phyloP scores from a whole-genome alignment of 257 asterid genomes.

The Salvia rosmarinus region DNA sequence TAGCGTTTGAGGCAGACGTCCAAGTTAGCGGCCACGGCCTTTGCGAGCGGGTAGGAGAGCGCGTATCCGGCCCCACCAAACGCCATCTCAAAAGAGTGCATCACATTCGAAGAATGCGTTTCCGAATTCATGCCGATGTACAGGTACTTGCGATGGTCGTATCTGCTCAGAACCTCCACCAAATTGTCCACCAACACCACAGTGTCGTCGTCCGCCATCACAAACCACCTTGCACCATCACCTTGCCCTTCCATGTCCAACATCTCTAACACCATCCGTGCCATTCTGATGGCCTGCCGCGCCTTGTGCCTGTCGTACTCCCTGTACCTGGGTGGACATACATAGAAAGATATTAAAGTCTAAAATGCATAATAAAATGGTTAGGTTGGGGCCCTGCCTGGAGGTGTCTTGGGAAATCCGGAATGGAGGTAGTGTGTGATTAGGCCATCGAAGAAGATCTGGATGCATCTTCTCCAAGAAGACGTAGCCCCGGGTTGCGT shows the following conservation, averaged over 20 bases:
- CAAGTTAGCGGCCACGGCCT: constrained; percentile 45
- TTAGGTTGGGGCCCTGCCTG: too few species aligned
- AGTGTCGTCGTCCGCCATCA: constrained; percentile 59
- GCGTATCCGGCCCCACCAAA: constrained; percentile 59
- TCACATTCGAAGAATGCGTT: constrained; percentile 40
- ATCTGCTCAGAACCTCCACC: constrained; percentile 43
- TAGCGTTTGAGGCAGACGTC: constrained; percentile 47
- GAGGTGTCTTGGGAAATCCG: constrained; percentile 37
- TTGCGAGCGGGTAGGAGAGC: constrained; percentile 49
- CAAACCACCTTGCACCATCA: constrained; percentile 46
- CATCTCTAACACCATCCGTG: constrained; percentile 41
- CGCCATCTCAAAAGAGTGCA: constrained; percentile 49
- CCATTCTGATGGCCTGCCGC: constrained; percentile 38
- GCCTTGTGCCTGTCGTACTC: too few species aligned
- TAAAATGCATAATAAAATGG: too few species aligned
- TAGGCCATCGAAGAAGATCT: constrained; percentile 44
- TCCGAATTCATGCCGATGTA: constrained; percentile 57
- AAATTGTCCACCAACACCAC: constrained; percentile 48
- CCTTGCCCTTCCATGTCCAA: constrained; percentile 26
- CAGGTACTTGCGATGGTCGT: constrained; percentile 44
- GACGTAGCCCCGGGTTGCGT: constrained; percentile 44
- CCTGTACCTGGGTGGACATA: too few species aligned
- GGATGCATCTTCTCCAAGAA: constrained; percentile 42
- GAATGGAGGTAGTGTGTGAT: constrained; percentile 35
- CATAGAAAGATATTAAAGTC: too few species aligned